Evolutionary conservation across 164 flowering plant species (phyloP).

Genomic region (Sextonia rubra): DNA sequence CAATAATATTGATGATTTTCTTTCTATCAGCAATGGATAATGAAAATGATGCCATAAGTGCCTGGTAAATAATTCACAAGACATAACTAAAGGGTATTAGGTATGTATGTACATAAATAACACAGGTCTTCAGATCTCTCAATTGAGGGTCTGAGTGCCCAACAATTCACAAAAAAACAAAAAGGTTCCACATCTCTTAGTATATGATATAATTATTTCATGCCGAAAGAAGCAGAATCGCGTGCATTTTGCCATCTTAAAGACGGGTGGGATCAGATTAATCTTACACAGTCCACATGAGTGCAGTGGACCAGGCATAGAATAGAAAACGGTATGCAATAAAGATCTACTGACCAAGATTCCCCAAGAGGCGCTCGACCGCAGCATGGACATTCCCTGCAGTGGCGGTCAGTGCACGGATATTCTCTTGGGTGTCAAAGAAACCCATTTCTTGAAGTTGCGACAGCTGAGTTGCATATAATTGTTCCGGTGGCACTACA

Average conservation of each 20-base stretch:
- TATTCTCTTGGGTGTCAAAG: constrained; percentile 87
- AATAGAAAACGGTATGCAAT: not conserved
- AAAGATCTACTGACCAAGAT: constrained; percentile 43
- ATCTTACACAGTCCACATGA: constrained; percentile 24
- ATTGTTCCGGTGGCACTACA: constrained; percentile 91
- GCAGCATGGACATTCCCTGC: constrained; percentile 98
- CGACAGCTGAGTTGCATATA: constrained; percentile 80
- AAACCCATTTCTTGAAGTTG: constrained; percentile 99
- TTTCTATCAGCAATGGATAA: too few relatives aligned
- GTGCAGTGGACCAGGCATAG: constrained; percentile 10
- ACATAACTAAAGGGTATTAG: not conserved
- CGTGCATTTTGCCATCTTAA: not conserved
- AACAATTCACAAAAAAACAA: constrained; percentile 3
- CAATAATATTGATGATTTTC: too few relatives aligned
- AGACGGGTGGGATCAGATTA: constrained; percentile 14
- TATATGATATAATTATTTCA: constrained; percentile 13
- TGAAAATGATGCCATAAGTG: too few relatives aligned
- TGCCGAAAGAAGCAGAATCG: constrained; percentile 8
- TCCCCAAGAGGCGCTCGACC: constrained; percentile 89
- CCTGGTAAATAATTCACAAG: constrained; percentile 5
- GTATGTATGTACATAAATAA: constrained; percentile 17
- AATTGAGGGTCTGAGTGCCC: not conserved
- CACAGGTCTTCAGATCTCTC: constrained; percentile 11
- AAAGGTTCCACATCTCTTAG: constrained; percentile 5
- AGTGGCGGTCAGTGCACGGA: constrained; percentile 77